These are phyloP conservation scores for Chenopodium berlandieri DNA, from an alignment of 148 eudicot genomes.

Conservation along the genomic window DNA sequence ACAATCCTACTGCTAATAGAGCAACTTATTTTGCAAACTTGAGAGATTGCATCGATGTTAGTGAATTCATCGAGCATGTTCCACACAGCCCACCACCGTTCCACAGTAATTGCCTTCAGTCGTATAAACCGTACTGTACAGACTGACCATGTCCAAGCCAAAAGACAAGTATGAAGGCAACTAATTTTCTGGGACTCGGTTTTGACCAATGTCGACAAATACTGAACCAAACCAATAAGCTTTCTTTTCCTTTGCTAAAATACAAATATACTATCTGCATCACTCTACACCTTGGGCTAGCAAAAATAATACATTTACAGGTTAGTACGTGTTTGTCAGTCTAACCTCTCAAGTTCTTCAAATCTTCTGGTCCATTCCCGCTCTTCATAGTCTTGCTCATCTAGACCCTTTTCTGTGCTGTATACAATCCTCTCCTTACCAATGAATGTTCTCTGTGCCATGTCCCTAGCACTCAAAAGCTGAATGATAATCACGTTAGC, in stretches of 20 bases:
- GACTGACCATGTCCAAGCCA: background rate
- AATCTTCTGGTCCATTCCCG: conserved; percentile 81
- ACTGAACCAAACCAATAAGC: background rate
- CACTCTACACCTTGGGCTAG: conserved; percentile 4
- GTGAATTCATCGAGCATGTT: background rate
- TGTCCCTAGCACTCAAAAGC: conserved; percentile 91
- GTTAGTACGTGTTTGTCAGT: conserved; percentile 25
- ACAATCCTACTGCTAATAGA: background rate
- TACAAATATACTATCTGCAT: conserved; percentile 8
- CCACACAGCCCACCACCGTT: background rate
- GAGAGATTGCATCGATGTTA: background rate
- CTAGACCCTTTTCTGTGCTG: conserved; percentile 71
- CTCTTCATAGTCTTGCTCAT: conserved; percentile 78
- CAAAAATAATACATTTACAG: conserved; percentile 29
- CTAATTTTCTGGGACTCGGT: background rate
- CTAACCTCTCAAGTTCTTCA: conserved; percentile 59
- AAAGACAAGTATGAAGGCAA: conserved; percentile 14
- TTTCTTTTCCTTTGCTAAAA: background rate
- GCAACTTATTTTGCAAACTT: conserved; percentile 5
- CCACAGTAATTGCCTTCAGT: background rate
- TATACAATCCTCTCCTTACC: conserved; percentile 83
- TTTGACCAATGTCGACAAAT: conserved; percentile 3
- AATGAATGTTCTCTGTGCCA: conserved; percentile 82
- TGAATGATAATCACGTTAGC: conserved; percentile 34
- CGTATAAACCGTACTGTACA: conserved; percentile 15